Evolutionary conservation across 345 rosid species (phyloP).

Genomic region (Trapa incisa): DNA sequence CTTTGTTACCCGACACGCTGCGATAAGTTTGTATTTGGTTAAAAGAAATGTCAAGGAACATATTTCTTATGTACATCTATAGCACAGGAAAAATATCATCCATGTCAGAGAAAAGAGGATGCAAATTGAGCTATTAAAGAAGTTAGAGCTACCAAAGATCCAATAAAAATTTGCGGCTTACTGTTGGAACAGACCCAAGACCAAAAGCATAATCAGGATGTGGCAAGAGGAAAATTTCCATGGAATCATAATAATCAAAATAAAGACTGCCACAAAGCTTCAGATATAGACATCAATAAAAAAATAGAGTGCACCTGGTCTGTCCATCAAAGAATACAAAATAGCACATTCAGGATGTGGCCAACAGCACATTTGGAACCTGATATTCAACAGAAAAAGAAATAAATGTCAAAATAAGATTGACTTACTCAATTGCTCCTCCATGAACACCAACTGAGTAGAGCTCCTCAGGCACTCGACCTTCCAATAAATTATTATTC

Average conservation of each 20-base stretch:
- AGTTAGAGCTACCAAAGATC: too few species aligned
- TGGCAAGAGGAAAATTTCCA: too few species aligned
- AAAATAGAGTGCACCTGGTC: not conserved
- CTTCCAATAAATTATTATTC: slow-evolving; percentile 61
- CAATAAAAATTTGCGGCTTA: not conserved
- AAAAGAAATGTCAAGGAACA: not conserved
- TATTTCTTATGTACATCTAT: not conserved
- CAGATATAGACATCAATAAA: not conserved
- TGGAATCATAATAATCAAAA: too few species aligned
- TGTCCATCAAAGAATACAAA: not conserved
- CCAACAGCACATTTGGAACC: not conserved
- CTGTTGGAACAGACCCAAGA: not conserved
- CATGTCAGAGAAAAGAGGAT: not conserved
- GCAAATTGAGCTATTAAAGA: not conserved
- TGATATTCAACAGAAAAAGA: not conserved
- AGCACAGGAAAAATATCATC: not conserved
- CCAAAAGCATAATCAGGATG: too few species aligned
- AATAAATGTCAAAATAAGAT: not conserved
- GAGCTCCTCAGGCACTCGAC: slow-evolving; percentile 77
- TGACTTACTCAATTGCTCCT: slow-evolving; percentile 77
- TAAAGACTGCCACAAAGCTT: too few species aligned
- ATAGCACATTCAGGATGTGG: too few species aligned
- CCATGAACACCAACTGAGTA: slow-evolving; percentile 96
- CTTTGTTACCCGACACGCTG: slow-evolving; percentile 93
- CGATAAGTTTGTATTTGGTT: not conserved